Percentiles rank a stretch among this genome's conserved stretches.
Evolutionary conservation across 2,329 filamentous ascomycete species (phyloP).

Genomic region (Eurotiales sp.): DNA sequence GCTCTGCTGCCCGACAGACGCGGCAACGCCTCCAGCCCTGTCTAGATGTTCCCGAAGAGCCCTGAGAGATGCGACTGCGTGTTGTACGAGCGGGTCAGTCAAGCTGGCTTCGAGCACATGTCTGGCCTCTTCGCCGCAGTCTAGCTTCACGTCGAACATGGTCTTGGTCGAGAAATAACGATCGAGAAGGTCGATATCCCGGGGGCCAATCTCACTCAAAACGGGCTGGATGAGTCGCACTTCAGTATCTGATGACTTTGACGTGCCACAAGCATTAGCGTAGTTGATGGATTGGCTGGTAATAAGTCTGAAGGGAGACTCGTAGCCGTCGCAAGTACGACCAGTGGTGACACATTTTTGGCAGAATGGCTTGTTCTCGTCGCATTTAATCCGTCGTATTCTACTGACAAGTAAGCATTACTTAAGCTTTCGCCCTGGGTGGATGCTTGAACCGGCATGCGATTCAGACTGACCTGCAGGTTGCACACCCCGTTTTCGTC

Average conservation of each 20-base stretch:
- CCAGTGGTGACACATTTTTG: slow-evolving; percentile 11
- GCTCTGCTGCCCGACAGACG: neutral
- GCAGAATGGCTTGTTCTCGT: slow-evolving; percentile 13
- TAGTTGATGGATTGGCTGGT: slow-evolving; percentile 2
- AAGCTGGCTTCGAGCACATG: slow-evolving; percentile 11
- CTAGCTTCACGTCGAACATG: slow-evolving; percentile 6
- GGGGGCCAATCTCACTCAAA: neutral
- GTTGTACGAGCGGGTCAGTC: slow-evolving; percentile 9
- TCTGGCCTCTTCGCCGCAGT: slow-evolving; percentile 9
- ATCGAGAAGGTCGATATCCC: slow-evolving; percentile 8
- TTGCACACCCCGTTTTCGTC: slow-evolving; percentile 10
- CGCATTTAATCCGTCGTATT: slow-evolving; percentile 7
- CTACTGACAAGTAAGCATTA: slow-evolving; percentile 1
- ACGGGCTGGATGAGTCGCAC: neutral
- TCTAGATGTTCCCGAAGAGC: slow-evolving; percentile 10
- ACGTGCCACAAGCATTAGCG: neutral
- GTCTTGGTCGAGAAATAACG: slow-evolving; percentile 12
- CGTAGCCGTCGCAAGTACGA: slow-evolving; percentile 12
- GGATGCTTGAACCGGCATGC: neutral
- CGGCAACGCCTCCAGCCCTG: neutral
- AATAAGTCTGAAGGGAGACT: slow-evolving; percentile 4
- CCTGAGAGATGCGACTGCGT: slow-evolving; percentile 10
- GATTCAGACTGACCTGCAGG: slow-evolving; percentile 11
- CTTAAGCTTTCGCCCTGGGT: neutral
- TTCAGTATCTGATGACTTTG: neutral